Evolutionary conservation across 345 rosid species (phyloP).

Genomic region (Kernera saxatilis): DNA sequence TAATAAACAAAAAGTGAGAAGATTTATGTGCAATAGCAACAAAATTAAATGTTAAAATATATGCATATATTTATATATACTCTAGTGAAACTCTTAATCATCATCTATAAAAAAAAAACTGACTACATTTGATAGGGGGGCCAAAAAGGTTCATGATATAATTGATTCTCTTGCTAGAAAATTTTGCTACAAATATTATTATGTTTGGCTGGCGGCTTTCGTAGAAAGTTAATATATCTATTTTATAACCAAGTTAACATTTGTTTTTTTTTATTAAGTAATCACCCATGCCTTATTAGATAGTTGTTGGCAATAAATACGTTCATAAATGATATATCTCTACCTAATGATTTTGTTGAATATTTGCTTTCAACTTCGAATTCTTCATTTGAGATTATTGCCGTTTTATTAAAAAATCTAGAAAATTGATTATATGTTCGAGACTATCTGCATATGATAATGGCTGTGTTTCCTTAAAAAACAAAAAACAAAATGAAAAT

Average conservation of each 20-base stretch:
- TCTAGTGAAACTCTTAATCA: constrained; percentile 19
- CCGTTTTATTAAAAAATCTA: too few species aligned
- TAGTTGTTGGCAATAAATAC: neutral
- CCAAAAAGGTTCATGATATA: neutral
- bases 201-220: constrained; percentile 1
- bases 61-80: neutral
- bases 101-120: neutral
- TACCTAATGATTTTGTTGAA: neutral
- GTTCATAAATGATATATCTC: too few species aligned
- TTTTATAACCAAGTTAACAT: neutral
- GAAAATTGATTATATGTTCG: too few species aligned
- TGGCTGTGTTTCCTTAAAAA: too few species aligned
- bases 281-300: neutral
- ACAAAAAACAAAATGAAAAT: too few species aligned
- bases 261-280: neutral
- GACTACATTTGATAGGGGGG: neutral
- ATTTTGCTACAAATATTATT: neutral
- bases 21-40: neutral
- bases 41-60: neutral
- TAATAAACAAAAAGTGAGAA: neutral
- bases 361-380: too few species aligned
- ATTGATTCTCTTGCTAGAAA: neutral
- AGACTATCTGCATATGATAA: too few species aligned
- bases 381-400: too few species aligned
- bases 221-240: neutral